Evolutionary conservation across 139 green algal genomes (phyloP).

Genomic region (Coccomyxa sp.): DNA sequence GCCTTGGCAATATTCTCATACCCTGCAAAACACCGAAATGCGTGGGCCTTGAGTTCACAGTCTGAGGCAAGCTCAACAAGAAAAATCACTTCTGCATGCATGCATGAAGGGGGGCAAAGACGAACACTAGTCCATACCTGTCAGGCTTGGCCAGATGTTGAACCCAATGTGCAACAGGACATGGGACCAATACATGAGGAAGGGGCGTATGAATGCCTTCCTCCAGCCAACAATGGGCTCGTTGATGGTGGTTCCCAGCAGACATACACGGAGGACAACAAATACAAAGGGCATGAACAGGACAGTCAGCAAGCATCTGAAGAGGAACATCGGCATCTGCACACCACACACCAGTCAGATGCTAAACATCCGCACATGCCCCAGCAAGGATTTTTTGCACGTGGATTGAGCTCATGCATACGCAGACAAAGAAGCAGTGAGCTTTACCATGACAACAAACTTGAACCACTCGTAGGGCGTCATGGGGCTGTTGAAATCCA

Average conservation of each 20-base stretch:
- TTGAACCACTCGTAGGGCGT: conserved; percentile 40
- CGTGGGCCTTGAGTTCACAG: neutral
- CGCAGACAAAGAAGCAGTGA: neutral
- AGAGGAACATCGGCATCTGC: neutral
- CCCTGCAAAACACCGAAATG: neutral
- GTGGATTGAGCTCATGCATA: neutral
- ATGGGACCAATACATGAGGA: conserved; percentile 23
- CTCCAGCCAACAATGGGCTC: conserved; percentile 8
- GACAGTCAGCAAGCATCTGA: neutral
- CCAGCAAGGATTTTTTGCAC: neutral
- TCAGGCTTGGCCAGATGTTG: conserved; percentile 8
- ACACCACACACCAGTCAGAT: neutral
- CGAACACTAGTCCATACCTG: neutral
- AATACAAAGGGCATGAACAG: conserved; percentile 15
- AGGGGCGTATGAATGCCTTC: conserved; percentile 18
- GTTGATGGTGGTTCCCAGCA: conserved; percentile 19
- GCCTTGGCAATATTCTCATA: conserved; percentile 22
- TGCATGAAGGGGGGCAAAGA: too few relatives aligned
- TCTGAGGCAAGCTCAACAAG: neutral
- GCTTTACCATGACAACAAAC: conserved; percentile 15
- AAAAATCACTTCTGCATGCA: neutral
- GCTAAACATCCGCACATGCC: neutral
- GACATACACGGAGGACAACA: conserved; percentile 16
- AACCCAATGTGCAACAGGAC: conserved; percentile 32
- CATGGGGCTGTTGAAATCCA: conserved; percentile 37